Evolutionary conservation across 805 yeast genomes (phyloP), one percentile per base, ranked within the genome.

Genomic region (Nakazawaea sp.): DNA sequence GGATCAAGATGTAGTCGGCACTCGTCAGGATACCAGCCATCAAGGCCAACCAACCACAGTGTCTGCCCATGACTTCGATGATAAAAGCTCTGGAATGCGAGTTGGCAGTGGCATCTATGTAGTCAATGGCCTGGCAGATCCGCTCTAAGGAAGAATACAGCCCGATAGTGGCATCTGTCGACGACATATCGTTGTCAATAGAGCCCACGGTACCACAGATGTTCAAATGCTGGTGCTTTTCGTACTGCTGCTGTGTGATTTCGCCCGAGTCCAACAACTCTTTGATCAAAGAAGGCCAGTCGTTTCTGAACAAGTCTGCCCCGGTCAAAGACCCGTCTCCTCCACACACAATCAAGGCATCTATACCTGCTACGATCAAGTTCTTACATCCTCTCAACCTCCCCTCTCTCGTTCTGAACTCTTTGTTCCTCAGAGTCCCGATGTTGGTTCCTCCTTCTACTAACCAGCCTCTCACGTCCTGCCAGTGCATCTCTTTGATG

Each of bases 61-160:
- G 88, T 59, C 94, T 70, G 43, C 94, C 94, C 94, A 83, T 83
- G 15, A 83, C 94, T 62, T 83, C 94, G 29, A 83, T 78, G 28
- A 83, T 85, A 51, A 83, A 83, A 4, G 90, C 92, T 54, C 94
- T 65, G 21, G 87, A 81, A 56, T 83, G 94, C 1, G 89, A 81
- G 36, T 74, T 72, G 18, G 94, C 94, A 18, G 94, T 83, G 18
- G 89, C 87, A 55, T 82, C 90, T 43, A 83, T 82, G 53, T 80
- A 83, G 59, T 83, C 94, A 45, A 83, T 74, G 59, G 78, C 75
- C 51, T 78, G 76, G 50, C 83, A 75, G 46, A 82, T 82, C 53
- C 90, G 65, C 41, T 77, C 88, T 42, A 82, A 64, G 1, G 89
- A 75, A n/a, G 88, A 80, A 53, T 73, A 80, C 9, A 87, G 85